phyloP scores from a whole-genome alignment of 805 yeast species.

The Ogataea glucozyma region DNA sequence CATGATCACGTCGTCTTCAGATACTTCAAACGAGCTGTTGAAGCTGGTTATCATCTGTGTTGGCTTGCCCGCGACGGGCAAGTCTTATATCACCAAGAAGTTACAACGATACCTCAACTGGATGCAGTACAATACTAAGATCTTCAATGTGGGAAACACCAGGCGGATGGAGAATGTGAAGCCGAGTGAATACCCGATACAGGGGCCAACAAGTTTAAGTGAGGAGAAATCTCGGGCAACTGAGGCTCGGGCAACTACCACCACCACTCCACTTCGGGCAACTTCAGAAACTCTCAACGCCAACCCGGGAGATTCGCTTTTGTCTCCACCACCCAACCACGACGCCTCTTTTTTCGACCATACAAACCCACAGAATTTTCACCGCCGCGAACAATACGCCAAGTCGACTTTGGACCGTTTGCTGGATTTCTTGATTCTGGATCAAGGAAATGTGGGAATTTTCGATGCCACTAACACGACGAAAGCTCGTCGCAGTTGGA shows the following conservation, averaged over 20 bases:
- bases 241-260: constrained; percentile 18
- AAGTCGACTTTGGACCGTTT: constrained; percentile 49
- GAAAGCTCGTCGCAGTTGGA: constrained; percentile 42
- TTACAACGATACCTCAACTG: constrained; percentile 58
- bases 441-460: constrained; percentile 53
- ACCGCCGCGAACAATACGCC: constrained; percentile 53
- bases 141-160: constrained; percentile 75
- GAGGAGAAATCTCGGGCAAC: too few species aligned
- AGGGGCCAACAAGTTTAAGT: constrained; percentile 39
- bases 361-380: constrained; percentile 42
- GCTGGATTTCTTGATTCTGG: constrained; percentile 42
- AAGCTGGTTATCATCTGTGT: constrained; percentile 70
- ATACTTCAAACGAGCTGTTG: constrained; percentile 27
- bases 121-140: constrained; percentile 62
- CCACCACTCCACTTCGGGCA: constrained; percentile 8
- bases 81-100: constrained; percentile 69
- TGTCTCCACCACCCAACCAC: constrained; percentile 37
- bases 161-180: constrained; percentile 55
- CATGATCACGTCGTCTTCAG: constrained; percentile 11
- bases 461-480: constrained; percentile 64
- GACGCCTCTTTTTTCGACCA: constrained; percentile 45
- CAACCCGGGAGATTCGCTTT: not conserved
- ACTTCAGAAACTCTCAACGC: not conserved
- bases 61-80: constrained; percentile 78
- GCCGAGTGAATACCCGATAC: constrained; percentile 40